These are phyloP conservation scores for Borealophlyctis nickersoniae DNA, from an alignment of 192 early-diverging fungal species.

Conservation along the genomic window DNA sequence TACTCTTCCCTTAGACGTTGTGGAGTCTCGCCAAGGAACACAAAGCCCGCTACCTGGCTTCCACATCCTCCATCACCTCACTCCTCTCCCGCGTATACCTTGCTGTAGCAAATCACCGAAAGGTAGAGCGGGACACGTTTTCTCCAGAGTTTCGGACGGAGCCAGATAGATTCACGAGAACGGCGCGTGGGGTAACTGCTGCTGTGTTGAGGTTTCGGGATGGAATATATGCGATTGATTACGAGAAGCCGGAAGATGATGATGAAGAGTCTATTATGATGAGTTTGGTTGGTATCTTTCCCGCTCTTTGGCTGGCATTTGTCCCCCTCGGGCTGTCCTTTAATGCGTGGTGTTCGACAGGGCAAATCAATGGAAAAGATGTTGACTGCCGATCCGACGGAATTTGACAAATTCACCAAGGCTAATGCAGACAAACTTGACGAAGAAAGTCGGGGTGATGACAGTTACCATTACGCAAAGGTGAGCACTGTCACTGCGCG, in stretches of 20 bases:
- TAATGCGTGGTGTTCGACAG: constrained; percentile 34
- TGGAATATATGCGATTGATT: constrained; percentile 80
- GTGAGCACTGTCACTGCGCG: neutral
- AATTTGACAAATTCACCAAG: constrained; percentile 70
- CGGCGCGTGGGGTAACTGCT: constrained; percentile 63
- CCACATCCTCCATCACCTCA: constrained; percentile 85
- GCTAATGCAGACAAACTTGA: constrained; percentile 42
- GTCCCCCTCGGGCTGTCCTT: neutral
- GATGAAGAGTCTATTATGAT: constrained; percentile 69
- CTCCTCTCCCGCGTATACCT: constrained; percentile 76
- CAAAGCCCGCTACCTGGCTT: constrained; percentile 66
- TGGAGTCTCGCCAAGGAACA: constrained; percentile 34
- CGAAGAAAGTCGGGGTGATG: constrained; percentile 14
- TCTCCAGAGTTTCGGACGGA: constrained; percentile 61
- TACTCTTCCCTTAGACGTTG: constrained; percentile 12
- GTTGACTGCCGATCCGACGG: constrained; percentile 62
- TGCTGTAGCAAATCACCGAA: constrained; percentile 60
- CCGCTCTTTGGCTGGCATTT: neutral
- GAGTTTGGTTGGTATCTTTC: constrained; percentile 50
- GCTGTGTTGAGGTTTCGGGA: constrained; percentile 67
- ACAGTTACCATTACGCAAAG: constrained; percentile 16
- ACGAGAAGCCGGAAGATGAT: constrained; percentile 70
- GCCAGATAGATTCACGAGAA: constrained; percentile 59
- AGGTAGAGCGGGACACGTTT: constrained; percentile 56
- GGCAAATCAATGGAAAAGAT: constrained; percentile 88